phyloP scores from a whole-genome alignment of 176 grass and related monocot species.

The Typha latifolia region DNA sequence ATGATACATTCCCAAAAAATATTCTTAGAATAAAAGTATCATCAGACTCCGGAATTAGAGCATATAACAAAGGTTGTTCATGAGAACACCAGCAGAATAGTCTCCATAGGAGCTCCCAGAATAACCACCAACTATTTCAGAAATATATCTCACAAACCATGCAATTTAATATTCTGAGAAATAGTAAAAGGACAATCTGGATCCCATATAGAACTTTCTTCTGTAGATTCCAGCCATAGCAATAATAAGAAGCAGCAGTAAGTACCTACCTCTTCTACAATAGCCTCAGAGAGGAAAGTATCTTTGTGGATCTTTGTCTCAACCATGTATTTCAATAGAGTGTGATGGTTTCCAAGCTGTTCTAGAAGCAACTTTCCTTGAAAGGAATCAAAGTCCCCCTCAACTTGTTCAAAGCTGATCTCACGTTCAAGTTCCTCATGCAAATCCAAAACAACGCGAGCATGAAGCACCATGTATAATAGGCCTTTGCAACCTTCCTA shows the following conservation, averaged over 20 bases:
- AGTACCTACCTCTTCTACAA: constrained; percentile 77
- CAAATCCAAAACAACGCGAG: constrained; percentile 89
- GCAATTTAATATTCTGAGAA: too few species aligned
- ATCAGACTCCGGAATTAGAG: too few species aligned
- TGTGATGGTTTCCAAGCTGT: constrained; percentile 80
- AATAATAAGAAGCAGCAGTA: background rate
- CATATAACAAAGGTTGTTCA: too few species aligned
- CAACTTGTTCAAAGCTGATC: constrained; percentile 92
- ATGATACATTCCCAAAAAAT: too few species aligned
- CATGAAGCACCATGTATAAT: constrained; percentile 95
- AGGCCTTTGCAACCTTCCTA: constrained; percentile 96
- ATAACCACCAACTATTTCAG: too few species aligned
- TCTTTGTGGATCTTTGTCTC: constrained; percentile 95
- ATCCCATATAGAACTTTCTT: background rate
- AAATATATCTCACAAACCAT: too few species aligned
- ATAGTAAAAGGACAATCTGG: too few species aligned
- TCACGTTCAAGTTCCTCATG: constrained; percentile 58
- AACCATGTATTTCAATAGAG: constrained; percentile 89
- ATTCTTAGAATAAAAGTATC: too few species aligned
- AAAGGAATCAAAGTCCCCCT: constrained; percentile 89
- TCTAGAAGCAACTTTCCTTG: constrained; percentile 81
- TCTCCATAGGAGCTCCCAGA: too few species aligned
- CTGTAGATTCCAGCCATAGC: background rate
- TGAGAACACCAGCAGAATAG: too few species aligned
- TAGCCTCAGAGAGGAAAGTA: constrained; percentile 88